phyloP scores from a whole-genome alignment of 73 alveolate species.

The Symbiodinium pilosum region DNA sequence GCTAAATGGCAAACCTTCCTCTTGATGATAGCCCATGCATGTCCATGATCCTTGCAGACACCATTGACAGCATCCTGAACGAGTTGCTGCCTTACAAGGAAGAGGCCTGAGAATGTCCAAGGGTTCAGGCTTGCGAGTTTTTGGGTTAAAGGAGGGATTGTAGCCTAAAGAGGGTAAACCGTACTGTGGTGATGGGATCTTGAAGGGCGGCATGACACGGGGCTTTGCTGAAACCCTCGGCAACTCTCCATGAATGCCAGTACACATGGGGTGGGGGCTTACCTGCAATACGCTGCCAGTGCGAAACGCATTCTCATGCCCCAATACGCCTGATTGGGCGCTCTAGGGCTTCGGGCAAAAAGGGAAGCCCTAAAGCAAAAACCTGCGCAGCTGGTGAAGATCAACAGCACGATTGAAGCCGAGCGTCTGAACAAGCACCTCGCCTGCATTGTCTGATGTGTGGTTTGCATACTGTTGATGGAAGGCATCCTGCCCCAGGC shows the following conservation, averaged over 20 bases:
- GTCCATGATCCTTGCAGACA: background rate
- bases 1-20: no score
- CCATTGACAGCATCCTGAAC: constrained; percentile 56
- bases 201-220: no score
- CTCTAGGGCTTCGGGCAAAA: background rate
- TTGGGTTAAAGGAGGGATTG: background rate
- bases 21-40: background rate
- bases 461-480: no score
- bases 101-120: background rate
- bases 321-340: background rate
- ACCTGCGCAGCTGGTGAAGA: background rate
- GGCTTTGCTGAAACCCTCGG: no score
- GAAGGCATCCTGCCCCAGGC: no score
- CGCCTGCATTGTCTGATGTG: background rate
- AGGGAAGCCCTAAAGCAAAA: background rate
- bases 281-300: background rate
- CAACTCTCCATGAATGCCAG: no score
- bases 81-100: constrained; percentile 73
- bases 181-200: no score
- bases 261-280: no score
- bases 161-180: no score
- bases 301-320: background rate
- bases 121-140: background rate
- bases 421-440: background rate
- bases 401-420: background rate